Evolutionary conservation across 495 filamentous ascomycete species (phyloP).

Genomic region (Penicillium cinerascens): DNA sequence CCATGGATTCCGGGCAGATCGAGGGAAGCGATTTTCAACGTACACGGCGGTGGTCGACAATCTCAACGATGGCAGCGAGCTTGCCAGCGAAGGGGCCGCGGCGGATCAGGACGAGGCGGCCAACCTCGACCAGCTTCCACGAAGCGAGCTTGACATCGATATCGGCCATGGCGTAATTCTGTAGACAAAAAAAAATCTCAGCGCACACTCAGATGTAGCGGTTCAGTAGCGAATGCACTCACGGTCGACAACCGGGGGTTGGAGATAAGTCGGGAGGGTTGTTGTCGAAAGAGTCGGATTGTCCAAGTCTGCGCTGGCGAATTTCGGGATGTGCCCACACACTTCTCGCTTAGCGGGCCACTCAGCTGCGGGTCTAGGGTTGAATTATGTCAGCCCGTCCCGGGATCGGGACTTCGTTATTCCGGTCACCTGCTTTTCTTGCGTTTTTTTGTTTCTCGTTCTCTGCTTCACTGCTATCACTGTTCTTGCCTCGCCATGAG

Average conservation of each 20-base stretch:
- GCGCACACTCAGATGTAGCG: constrained; percentile 14
- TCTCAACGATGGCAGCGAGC: constrained; percentile 93
- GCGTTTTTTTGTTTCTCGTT: constrained; percentile 14
- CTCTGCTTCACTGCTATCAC: background rate
- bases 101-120: constrained; percentile 86
- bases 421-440: constrained; percentile 16
- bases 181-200: constrained; percentile 18
- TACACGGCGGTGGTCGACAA: constrained; percentile 99
- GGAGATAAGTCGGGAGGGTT: constrained; percentile 38
- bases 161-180: constrained; percentile 58
- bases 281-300: constrained; percentile 48
- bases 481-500: constrained; percentile 12
- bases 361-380: constrained; percentile 36
- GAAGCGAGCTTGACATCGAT: constrained; percentile 69
- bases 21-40: constrained; percentile 37
- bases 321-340: constrained; percentile 44
- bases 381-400: constrained; percentile 22
- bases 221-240: constrained; percentile 29
- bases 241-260: constrained; percentile 46
- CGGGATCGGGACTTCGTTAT: constrained; percentile 3
- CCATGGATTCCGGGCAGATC: constrained; percentile 5
- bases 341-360: constrained; percentile 34
- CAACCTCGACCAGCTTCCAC: constrained; percentile 95
- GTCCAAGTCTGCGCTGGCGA: constrained; percentile 40
- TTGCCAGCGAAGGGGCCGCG: constrained; percentile 73